Percentiles rank a stretch among this genome's conserved stretches.
Conservation (phyloP, 768 basidiomycete genomes). For the Podaxis sp. region DNA sequence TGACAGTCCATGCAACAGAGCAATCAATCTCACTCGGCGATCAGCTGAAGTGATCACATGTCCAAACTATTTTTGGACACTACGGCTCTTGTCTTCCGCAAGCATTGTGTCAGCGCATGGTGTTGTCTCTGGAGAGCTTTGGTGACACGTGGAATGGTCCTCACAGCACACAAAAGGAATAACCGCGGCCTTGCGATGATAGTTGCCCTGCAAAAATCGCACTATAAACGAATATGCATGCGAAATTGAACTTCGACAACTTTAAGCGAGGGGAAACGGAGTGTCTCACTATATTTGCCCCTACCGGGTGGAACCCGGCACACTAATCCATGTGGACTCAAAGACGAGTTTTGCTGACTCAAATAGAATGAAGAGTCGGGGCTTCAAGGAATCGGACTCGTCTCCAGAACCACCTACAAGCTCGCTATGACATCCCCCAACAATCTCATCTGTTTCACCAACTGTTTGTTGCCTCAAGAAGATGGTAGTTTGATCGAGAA, state of each 20-base stretch:
- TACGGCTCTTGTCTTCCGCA: background rate
- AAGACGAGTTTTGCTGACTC: background rate
- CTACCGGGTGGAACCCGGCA: conserved; percentile 2
- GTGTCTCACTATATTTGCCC: background rate
- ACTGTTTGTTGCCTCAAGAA: conserved; percentile 75
- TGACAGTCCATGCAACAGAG: too few relatives aligned
- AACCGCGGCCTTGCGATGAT: background rate
- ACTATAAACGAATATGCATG: conserved; percentile 7
- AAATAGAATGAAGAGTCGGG: conserved; percentile 3
- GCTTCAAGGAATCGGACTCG: background rate
- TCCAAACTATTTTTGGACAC: background rate
- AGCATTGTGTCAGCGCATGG: background rate
- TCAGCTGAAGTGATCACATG: background rate
- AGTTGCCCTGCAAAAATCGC: background rate
- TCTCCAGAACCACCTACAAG: background rate
- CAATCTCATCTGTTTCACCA: conserved; percentile 81
- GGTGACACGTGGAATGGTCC: background rate
- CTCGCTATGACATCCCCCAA: conserved; percentile 44
- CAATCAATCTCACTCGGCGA: background rate
- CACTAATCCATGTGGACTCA: background rate
- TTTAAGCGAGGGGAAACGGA: conserved; percentile 1
- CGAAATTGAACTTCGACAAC: background rate
- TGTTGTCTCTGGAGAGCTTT: background rate
- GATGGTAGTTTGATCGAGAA: conserved; percentile 71
- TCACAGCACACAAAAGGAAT: background rate